These are phyloP conservation scores for Lichtheimia ornata DNA, from an alignment of 371 early-diverging fungal species.

Conservation along the genomic window DNA sequence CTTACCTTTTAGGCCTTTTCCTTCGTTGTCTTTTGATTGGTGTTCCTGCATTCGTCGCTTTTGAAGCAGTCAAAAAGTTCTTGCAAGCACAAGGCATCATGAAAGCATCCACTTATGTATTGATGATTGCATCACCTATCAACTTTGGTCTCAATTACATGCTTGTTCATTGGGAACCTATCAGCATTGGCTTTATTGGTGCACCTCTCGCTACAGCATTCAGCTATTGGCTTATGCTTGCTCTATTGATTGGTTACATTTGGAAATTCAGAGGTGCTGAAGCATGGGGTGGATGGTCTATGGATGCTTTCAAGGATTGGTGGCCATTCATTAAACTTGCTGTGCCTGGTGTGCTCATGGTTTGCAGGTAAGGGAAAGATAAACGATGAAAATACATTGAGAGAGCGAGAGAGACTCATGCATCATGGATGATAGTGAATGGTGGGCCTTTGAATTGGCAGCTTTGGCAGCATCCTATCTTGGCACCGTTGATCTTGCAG, in stretches of 20 bases:
- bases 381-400: neutral
- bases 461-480: slow-evolving; percentile 69
- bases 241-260: slow-evolving; percentile 64
- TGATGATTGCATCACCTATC: slow-evolving; percentile 71
- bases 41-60: slow-evolving; percentile 72
- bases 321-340: slow-evolving; percentile 73
- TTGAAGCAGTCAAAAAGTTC: slow-evolving; percentile 81
- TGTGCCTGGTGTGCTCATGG: slow-evolving; percentile 69
- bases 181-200: slow-evolving; percentile 78
- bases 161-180: slow-evolving; percentile 69
- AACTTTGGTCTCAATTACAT: slow-evolving; percentile 75
- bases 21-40: slow-evolving; percentile 69
- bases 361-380: slow-evolving; percentile 36
- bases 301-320: slow-evolving; percentile 65
- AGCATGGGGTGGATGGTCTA: slow-evolving; percentile 88
- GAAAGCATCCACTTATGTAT: slow-evolving; percentile 75
- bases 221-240: slow-evolving; percentile 73
- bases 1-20: slow-evolving; percentile 55
- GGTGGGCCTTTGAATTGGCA: slow-evolving; percentile 62
- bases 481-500: slow-evolving; percentile 78
- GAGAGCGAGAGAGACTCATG: slow-evolving; percentile 24
- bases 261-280: slow-evolving; percentile 65
- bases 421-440: slow-evolving; percentile 61
- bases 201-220: slow-evolving; percentile 81
- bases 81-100: slow-evolving; percentile 87